Conservation (phyloP, 345 rosid genomes). For the Triadica sebifera region DNA sequence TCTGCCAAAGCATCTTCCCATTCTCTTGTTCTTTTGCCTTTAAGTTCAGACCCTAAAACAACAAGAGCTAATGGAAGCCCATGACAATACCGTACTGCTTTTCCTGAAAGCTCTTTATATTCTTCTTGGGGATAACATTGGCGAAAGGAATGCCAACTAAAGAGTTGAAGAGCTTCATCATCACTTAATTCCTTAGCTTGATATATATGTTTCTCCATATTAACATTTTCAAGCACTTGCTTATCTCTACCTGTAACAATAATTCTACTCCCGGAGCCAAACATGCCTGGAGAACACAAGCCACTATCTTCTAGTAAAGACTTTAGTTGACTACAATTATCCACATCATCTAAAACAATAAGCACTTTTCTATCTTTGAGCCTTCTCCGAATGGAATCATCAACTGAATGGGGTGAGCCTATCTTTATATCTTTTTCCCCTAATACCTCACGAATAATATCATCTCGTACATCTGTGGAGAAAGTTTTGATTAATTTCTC, state of each 20-base stretch:
- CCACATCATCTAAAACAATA: background rate
- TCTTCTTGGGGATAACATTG: background rate
- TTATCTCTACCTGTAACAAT: constrained; percentile 7
- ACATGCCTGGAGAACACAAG: background rate
- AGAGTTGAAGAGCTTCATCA: background rate
- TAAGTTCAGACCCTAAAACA: background rate
- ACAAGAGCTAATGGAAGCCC: constrained; percentile 3
- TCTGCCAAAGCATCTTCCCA: background rate
- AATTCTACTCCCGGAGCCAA: background rate
- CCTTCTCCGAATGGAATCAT: background rate
- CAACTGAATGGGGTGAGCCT: background rate
- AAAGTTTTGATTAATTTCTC: no score
- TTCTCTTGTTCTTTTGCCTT: background rate
- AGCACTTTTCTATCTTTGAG: background rate
- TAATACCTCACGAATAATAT: background rate
- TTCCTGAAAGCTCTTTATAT: background rate
- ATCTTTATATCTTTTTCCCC: background rate
- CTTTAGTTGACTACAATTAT: background rate
- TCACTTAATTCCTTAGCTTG: background rate
- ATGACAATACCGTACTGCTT: background rate
- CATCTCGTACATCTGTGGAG: background rate
- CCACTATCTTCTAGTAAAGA: background rate
- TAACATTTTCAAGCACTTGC: background rate
- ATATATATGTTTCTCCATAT: background rate
- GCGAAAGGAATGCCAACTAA: background rate